Base-by-base conservation (phyloP, 495 filamentous ascomycete species). In the Tuber borchii region DNA sequence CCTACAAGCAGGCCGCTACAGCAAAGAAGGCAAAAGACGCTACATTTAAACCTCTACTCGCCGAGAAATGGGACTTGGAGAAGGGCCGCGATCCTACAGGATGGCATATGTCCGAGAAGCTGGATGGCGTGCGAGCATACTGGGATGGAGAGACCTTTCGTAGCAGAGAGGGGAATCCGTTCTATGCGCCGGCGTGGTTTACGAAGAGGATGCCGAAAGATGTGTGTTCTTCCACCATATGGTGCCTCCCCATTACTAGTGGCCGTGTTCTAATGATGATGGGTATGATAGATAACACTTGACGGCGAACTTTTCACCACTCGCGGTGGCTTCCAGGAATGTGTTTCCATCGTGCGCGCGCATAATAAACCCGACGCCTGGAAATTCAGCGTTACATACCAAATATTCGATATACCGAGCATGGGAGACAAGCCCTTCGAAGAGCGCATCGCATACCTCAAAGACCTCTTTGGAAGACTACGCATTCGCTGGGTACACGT, bases 161-260 rank as follows among this genome's bases (percentile, higher is more conserved):
- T 26, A 79, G 76, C 70, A 77, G 82, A 2, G 79, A 83, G 71
- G 82, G 82, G 10, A 83, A 83, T 43, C 78, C 78, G 19, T 83
- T 83, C 75, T 83, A 81, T 43, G 82, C 82, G 10, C 82, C 82
- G 6, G 78, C 71, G 39, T 83, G 82, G 82, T 83, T 83, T 51
- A 81, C 75, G 12, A 83, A 83, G 71, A 74, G 77, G 39, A 78
- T 83, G 72, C 82, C 82, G 1, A 81, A 75, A 61, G 46, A 79
- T 46, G 78, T 79, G 46, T 69, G 76, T 73, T 73, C n/a, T 37
- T 22, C 44, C 42, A 19, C 8, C 22, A 26, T 12, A 56, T 26
- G 9, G 2, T 42, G 10, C 14, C 65, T 39, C 42, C 1, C 22
- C 26, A 69, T 40, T 10, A 22, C 40, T 43, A 19, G 39, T 31